phyloP scores from a whole-genome alignment of 345 rosid genomes.

The Raphanus sativus region DNA sequence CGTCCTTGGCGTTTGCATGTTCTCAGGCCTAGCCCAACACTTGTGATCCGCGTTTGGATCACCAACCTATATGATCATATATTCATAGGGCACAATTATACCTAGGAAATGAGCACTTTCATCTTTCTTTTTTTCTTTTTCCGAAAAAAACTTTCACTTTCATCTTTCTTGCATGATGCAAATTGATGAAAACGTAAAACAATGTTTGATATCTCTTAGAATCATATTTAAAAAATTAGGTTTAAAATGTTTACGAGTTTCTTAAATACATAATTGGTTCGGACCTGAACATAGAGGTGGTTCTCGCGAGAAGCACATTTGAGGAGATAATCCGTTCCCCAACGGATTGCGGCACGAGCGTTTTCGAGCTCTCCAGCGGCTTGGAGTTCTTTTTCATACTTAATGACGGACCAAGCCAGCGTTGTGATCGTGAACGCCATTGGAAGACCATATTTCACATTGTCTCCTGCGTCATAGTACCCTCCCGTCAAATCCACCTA shows the following conservation, averaged over 20 bases:
- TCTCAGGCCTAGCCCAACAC: conserved; percentile 84
- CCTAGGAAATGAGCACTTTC: neutral
- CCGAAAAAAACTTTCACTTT: neutral
- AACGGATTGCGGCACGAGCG: conserved; percentile 54
- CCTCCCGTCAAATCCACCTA: conserved; percentile 84
- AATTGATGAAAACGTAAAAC: neutral
- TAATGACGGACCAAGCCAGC: conserved; percentile 65
- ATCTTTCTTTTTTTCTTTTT: neutral
- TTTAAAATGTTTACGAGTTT: neutral
- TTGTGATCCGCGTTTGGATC: conserved; percentile 73
- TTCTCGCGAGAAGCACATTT: conserved; percentile 52
- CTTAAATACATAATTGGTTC: neutral
- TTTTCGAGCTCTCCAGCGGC: conserved; percentile 55
- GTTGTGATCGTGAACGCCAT: conserved; percentile 93
- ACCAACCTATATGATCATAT: conserved; percentile 56
- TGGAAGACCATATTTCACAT: conserved; percentile 83
- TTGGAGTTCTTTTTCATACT: conserved; percentile 49
- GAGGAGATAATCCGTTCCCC: conserved; percentile 93
- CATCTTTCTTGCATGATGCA: neutral
- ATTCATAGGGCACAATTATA: neutral
- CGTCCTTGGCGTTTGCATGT: conserved; percentile 70
- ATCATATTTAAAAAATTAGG: neutral
- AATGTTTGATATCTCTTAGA: neutral
- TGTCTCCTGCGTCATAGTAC: conserved; percentile 92
- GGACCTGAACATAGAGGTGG: conserved; percentile 71